phyloP scores from a whole-genome alignment of 495 filamentous ascomycete genomes.

The Aspergillus diversus region DNA sequence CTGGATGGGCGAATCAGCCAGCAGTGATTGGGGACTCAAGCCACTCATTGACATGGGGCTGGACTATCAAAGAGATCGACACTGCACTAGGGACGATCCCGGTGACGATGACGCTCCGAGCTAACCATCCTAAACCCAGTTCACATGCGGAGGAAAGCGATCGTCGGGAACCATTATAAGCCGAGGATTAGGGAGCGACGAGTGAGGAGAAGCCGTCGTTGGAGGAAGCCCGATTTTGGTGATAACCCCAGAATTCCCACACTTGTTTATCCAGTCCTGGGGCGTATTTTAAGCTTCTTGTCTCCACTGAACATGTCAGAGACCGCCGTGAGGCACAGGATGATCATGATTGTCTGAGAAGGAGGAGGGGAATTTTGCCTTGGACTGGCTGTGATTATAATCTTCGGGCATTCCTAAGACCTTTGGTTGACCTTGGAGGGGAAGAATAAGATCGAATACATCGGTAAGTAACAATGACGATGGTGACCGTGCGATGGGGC shows the following conservation, averaged over 20 bases:
- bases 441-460: background rate
- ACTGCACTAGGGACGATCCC: background rate
- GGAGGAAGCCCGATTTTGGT: background rate
- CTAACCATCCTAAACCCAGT: constrained; percentile 3
- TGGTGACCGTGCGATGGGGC: background rate
- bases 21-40: background rate
- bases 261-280: background rate
- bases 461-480: background rate
- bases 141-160: constrained; percentile 27
- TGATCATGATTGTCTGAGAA: constrained; percentile 11
- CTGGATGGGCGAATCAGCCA: background rate
- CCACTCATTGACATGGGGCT: background rate
- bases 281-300: constrained; percentile 19
- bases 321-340: constrained; percentile 5
- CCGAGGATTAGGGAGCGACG: constrained; percentile 20
- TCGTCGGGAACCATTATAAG: constrained; percentile 22
- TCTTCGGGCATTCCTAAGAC: background rate
- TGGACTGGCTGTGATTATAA: background rate
- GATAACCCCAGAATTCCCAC: background rate
- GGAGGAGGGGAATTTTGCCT: constrained; percentile 15
- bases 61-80: constrained; percentile 3
- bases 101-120: background rate
- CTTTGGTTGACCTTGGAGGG: background rate
- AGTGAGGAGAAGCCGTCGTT: background rate
- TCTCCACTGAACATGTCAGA: background rate